Evolutionary conservation across 345 rosid genomes (phyloP).

Genomic region (Salix suchowensis): DNA sequence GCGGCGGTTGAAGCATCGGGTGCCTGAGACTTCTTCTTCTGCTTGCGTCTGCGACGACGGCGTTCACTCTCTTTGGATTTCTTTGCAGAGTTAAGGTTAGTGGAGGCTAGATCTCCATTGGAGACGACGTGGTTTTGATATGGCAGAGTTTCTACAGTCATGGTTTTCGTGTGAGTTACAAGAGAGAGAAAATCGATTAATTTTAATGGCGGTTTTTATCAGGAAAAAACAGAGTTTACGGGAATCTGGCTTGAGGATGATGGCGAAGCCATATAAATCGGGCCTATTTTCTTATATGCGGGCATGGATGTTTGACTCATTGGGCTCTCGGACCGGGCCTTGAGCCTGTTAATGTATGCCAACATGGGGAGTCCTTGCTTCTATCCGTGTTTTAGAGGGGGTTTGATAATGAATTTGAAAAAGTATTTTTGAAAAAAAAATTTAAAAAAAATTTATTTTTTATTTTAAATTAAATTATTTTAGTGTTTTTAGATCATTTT

Average conservation of each 20-base stretch:
- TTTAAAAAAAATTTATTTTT: too few species aligned
- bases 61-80: slow-evolving; percentile 78
- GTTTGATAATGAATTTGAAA: too few species aligned
- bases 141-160: slow-evolving; percentile 51
- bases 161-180: slow-evolving; percentile 6
- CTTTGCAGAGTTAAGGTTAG: slow-evolving; percentile 33
- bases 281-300: background rate
- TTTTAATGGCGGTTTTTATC: background rate
- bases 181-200: background rate
- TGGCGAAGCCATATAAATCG: background rate
- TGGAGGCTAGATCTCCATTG: slow-evolving; percentile 46
- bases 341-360: background rate
- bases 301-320: background rate
- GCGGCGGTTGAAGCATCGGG: slow-evolving; percentile 10
- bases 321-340: background rate
- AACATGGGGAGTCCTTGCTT: background rate
- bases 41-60: slow-evolving; percentile 97
- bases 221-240: background rate
- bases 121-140: slow-evolving; percentile 37
- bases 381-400: too few species aligned
- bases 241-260: background rate
- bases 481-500: accelerated
- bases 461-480: too few species aligned
- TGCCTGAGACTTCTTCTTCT: slow-evolving; percentile 64
- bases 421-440: too few species aligned